Evolutionary conservation across 805 yeast genomes (phyloP).

Genomic region (Wickerhamomyces queroliae): DNA sequence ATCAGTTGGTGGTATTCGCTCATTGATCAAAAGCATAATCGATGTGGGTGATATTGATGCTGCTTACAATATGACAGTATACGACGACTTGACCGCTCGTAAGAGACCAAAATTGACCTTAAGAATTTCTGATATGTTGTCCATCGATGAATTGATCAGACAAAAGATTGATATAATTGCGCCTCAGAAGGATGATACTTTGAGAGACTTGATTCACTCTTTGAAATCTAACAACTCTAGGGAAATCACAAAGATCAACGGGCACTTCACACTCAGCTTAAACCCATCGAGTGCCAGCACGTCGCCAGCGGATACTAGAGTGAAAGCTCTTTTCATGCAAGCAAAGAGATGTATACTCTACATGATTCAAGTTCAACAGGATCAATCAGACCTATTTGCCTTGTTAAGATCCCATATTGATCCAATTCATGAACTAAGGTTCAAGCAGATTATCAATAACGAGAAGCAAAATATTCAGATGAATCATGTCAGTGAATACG

Average conservation of each 20-base stretch:
- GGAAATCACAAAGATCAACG: conserved; percentile 44
- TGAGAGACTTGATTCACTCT: conserved; percentile 37
- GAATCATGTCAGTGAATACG: conserved; percentile 35
- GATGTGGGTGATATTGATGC: conserved; percentile 51
- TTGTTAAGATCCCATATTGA: conserved; percentile 61
- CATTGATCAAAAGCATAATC: conserved; percentile 41
- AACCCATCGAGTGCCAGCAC: conserved; percentile 47
- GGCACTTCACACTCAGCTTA: conserved; percentile 49
- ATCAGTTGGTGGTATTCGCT: conserved; percentile 40
- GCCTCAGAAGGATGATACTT: conserved; percentile 46
- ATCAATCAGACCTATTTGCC: conserved; percentile 60
- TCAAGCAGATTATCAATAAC: conserved; percentile 44
- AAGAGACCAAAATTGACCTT: conserved; percentile 42
- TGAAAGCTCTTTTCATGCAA: conserved; percentile 58
- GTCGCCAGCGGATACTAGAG: conserved; percentile 47
- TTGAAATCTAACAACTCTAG: conserved; percentile 38
- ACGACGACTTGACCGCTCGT: conserved; percentile 62
- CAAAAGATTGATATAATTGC: conserved; percentile 38
- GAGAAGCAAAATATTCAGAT: conserved; percentile 34
- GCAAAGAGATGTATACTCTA: conserved; percentile 80
- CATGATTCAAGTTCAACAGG: conserved; percentile 74
- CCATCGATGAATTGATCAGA: conserved; percentile 37
- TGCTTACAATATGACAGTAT: conserved; percentile 54
- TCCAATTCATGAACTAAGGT: conserved; percentile 63
- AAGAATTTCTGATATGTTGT: conserved; percentile 40